These are phyloP conservation scores for Ashbya aceris DNA, from an alignment of 1,139 yeast species.

Conservation along the genomic window DNA sequence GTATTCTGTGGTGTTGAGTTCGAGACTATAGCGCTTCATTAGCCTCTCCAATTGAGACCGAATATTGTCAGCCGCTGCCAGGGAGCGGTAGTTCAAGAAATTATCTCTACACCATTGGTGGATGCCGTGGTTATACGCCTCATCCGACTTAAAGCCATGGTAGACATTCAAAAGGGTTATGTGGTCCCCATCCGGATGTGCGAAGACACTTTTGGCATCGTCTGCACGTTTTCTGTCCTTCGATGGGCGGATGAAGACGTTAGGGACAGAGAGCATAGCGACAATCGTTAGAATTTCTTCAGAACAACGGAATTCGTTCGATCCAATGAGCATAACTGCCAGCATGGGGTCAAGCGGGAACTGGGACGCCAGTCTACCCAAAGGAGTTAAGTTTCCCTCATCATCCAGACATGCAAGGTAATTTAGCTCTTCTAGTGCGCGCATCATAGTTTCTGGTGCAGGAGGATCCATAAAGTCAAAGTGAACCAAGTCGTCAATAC, in stretches of 20 bases:
- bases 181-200: conserved; percentile 95
- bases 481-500: conserved; percentile 92
- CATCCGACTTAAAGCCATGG: conserved; percentile 71
- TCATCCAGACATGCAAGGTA: conserved; percentile 85
- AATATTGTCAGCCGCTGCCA: conserved; percentile 76
- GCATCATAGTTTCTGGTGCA: conserved; percentile 99
- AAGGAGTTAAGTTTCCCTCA: conserved; percentile 79
- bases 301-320: conserved; percentile 78
- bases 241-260: conserved; percentile 88
- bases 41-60: conserved; percentile 73
- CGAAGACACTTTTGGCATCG: conserved; percentile 78
- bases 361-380: conserved; percentile 83
- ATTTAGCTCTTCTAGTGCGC: conserved; percentile 92
- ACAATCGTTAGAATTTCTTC: conserved; percentile 83
- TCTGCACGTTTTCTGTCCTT: conserved; percentile 85
- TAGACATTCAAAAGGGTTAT: conserved; percentile 81
- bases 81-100: conserved; percentile 73
- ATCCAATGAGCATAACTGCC: conserved; percentile 84
- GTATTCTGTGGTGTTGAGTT: conserved; percentile 58
- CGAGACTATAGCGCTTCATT: conserved; percentile 75
- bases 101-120: conserved; percentile 90
- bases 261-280: conserved; percentile 86
- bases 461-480: conserved; percentile 99
- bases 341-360: conserved; percentile 95
- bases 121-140: conserved; percentile 49